Base-by-base conservation (phyloP, 2,329 filamentous ascomycete species). In the Mycocentrospora acerina region DNA sequence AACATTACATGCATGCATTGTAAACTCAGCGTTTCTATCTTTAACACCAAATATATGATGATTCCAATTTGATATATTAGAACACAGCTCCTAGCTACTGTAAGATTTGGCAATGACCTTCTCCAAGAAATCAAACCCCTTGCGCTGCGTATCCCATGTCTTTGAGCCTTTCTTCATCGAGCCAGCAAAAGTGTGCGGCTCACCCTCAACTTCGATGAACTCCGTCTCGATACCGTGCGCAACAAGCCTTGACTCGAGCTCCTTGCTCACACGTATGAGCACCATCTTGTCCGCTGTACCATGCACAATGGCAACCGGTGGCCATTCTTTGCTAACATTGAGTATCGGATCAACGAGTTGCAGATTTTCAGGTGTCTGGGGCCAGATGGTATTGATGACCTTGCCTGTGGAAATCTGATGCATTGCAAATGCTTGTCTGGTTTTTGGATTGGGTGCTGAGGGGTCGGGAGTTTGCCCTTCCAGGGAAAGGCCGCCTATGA, bases 171-270 rank as follows among this genome's bases (percentile, higher is more conserved):
- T 45, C 15, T 25, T 18, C 50, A 53, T 53, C 26, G 36, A 42
- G 19, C 44, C 50, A 7, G 35, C 41, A 38, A 53, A 53, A 6
- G 50, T 53, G 28, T 53, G 50, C 24, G 34, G 27, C 26, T 51
- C 47, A 1, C 37, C 42, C 7, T 42, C 26, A 13, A 53, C 37
- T n/a, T 40, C 38, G 4, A 42, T 29, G 28, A 52, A 38, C 14
- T 24, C 33, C 7, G 33, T 34, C 3, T 28, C n/a, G 2, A 48
- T 40, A 1, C 39, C 42, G 6, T 40, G n/a, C 9, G 22, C 33
- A 12, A 29, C 35, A 10, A 53, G 22, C 17, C 19, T 26, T 24
- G 3, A 9, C 13, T 42, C 40, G 9, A 53, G 28, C 9, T 40
- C 47, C n/a, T 35, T 35, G 15, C 43, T 48, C 10, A 53, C 12